Base-by-base conservation (phyloP, 2,329 filamentous ascomycete species). In the Sporothrix brunneoviolacea region DNA sequence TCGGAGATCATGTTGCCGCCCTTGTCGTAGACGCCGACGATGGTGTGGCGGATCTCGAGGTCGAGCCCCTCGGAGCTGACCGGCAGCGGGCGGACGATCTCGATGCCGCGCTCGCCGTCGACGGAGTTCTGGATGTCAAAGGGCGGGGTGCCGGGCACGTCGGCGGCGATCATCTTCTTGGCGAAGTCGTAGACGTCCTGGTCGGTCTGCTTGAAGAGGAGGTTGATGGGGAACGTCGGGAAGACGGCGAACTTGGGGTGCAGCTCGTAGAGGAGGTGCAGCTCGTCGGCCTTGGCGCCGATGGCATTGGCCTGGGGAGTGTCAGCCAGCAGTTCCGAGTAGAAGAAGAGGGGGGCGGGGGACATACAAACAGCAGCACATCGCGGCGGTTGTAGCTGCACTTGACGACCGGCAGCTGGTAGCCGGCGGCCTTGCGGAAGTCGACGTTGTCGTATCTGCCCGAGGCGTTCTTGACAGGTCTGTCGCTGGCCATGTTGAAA, bases 1-100 rank as follows among this genome's bases (percentile, higher is more conserved):
- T 74, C 70, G 1, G 70, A 56, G 8, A 74, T 68, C 65, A 72
- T 72, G 21, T 65, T 61, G 10, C 65, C 65, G 30, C 68, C 69
- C 53, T 72, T 74, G 53, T 74, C 71, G 47, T 73, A 73, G 7
- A 72, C 68, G 1, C 70, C 71, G 28, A 73, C 53, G 12, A 73
- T 64, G 43, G 64, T 66, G 33, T 63, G 63, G 4, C 59, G 68
- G 16, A 72, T 61, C 57, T 73, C 67, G 3, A 71, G 59, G 41
- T 68, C 65, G 1, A 68, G 52, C 0, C 65, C 68, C 0, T 61
- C 61, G 0, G 64, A 67, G 18, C 59, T 62, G 2, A 64, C 60
- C 2, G 70, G 69, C n/a, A 71, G 55, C 1, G 61, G 60, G 21
- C 59, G 57, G 2, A 70, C 16, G 24, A 72, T 65, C 56, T 68